A percentile compares a stretch with the other conserved stretches of the same genome.
phyloP scores from a whole-genome alignment of 2,329 filamentous ascomycete species.

The Chaetomiaceae sp. region DNA sequence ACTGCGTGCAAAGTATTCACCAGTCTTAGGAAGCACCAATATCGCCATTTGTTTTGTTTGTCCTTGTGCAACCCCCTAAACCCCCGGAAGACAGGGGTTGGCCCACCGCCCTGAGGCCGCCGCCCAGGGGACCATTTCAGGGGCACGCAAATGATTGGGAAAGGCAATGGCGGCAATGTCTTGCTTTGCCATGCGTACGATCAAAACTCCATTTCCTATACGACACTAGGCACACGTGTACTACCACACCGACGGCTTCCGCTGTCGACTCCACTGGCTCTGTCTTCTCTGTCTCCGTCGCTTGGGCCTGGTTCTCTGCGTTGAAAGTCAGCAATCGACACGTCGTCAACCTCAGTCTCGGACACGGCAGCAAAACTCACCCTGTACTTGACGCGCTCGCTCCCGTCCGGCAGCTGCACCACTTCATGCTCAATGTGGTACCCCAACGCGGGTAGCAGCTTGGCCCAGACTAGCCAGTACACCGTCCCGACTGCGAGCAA shows the following conservation, averaged over 20 bases:
- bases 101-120: neutral
- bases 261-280: slow-evolving; percentile 14
- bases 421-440: slow-evolving; percentile 29
- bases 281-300: slow-evolving; percentile 13
- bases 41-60: too few relatives aligned
- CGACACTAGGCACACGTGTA: neutral
- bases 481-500: slow-evolving; percentile 23
- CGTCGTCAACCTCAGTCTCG: neutral
- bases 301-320: slow-evolving; percentile 24
- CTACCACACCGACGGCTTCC: slow-evolving; percentile 20
- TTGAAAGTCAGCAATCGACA: slow-evolving; percentile 4
- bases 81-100: neutral
- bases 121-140: neutral
- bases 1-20: too few relatives aligned
- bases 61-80: too few relatives aligned
- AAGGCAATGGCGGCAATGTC: neutral
- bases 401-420: slow-evolving; percentile 28
- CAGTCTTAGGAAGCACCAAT: too few relatives aligned
- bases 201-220: neutral
- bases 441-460: slow-evolving; percentile 26
- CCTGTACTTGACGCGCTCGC: slow-evolving; percentile 29
- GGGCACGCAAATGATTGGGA: neutral
- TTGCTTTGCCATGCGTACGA: neutral
- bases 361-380: slow-evolving; percentile 15
- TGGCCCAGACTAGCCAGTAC: slow-evolving; percentile 27